Evolutionary conservation across 108 stramenopile species (phyloP).

Genomic region (Nitzschia inconspicua): DNA sequence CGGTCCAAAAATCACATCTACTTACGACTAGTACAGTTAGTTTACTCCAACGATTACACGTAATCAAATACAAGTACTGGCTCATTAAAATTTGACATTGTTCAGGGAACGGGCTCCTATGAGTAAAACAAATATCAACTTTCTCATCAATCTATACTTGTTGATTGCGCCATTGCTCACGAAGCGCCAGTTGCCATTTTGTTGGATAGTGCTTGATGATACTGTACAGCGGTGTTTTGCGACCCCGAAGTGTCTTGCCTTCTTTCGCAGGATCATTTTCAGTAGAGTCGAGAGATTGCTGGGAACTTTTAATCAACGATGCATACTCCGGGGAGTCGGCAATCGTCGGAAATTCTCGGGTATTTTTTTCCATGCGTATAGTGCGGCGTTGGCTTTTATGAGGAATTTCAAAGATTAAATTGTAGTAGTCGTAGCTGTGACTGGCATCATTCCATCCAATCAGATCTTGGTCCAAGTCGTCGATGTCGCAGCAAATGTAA

Average conservation of each 20-base stretch:
- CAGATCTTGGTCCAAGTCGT: slow-evolving; percentile 56
- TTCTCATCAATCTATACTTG: no score
- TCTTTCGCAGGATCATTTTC: not conserved
- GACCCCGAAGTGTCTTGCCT: not conserved
- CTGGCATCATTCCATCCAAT: slow-evolving; percentile 65
- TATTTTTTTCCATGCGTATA: not conserved
- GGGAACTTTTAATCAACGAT: no score
- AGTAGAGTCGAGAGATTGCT: no score
- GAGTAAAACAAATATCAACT: no score
- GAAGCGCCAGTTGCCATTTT: slow-evolving; percentile 26
- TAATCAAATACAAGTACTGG: no score
- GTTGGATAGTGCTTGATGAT: slow-evolving; percentile 55
- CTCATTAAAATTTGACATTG: no score
- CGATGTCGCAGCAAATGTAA: slow-evolving; percentile 60
- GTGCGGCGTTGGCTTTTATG: slow-evolving; percentile 30
- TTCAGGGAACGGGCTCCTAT: no score
- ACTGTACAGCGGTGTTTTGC: slow-evolving; percentile 69
- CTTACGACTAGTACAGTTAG: no score
- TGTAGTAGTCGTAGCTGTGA: slow-evolving; percentile 55
- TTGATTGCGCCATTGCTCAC: no score
- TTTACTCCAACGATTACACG: no score
- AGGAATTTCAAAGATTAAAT: slow-evolving; percentile 73
- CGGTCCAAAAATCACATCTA: no score
- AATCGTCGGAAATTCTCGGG: slow-evolving; percentile 7
- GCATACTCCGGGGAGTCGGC: slow-evolving; percentile 8